A percentile compares a stretch with the other conserved stretches of the same genome.
These are phyloP conservation scores for Lepidopterella palustris DNA, from an alignment of 495 filamentous ascomycete species.

Conservation along the genomic window DNA sequence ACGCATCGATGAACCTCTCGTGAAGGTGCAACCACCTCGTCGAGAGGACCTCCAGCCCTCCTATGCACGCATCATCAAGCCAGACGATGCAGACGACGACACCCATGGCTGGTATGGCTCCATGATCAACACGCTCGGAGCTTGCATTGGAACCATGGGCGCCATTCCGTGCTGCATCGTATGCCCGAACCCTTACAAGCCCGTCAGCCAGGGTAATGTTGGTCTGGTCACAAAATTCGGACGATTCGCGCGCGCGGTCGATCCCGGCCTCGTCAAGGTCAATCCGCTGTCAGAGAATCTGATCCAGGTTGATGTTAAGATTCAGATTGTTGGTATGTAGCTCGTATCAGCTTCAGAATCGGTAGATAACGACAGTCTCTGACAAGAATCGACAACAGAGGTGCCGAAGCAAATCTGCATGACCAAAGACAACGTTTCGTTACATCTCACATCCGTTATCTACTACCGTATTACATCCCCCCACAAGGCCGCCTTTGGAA, in stretches of 20 bases:
- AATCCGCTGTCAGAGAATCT: conserved; percentile 92
- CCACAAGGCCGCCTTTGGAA: conserved; percentile 96
- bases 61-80: conserved; percentile 72
- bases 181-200: conserved; percentile 96
- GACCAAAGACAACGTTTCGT: conserved; percentile 97
- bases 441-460: conserved; percentile 92
- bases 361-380: too few relatives aligned
- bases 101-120: conserved; percentile 84
- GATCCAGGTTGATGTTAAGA: conserved; percentile 94
- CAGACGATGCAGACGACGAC: conserved; percentile 58
- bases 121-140: conserved; percentile 76
- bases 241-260: conserved; percentile 92
- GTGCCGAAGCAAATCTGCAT: conserved; percentile 96
- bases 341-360: too few relatives aligned
- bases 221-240: conserved; percentile 94
- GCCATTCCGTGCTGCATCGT: conserved; percentile 88
- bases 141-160: conserved; percentile 69
- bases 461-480: conserved; percentile 97
- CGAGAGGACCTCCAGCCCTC: conserved; percentile 79
- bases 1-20: conserved; percentile 36
- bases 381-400: conserved; percentile 55
- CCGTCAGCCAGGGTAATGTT: conserved; percentile 86
- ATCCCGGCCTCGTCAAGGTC: conserved; percentile 95
- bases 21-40: conserved; percentile 75
- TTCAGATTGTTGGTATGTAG: conserved; percentile 78